Conservation (phyloP, 345 rosid species). For the Microthlaspi erraticum region DNA sequence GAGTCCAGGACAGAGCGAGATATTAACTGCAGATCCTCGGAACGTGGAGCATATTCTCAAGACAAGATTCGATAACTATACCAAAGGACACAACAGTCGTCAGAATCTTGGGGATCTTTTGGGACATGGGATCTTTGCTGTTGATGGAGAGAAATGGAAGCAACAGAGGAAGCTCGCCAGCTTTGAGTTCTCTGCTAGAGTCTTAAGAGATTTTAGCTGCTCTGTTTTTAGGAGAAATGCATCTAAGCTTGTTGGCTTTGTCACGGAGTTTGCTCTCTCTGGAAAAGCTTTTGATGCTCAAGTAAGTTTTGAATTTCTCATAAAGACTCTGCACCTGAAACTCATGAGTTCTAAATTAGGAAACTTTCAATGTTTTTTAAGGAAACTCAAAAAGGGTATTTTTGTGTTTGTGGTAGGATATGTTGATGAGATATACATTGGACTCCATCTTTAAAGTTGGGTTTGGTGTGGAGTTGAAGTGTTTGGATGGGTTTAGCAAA, state of each 20-base stretch:
- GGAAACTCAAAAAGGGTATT: background rate
- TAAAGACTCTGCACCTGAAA: too few relatives aligned
- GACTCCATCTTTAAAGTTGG: slow-evolving; percentile 82
- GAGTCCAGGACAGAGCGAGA: slow-evolving; percentile 46
- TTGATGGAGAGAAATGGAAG: slow-evolving; percentile 81
- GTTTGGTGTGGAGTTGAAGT: slow-evolving; percentile 68
- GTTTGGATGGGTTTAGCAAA: slow-evolving; percentile 60
- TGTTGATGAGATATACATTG: slow-evolving; percentile 65
- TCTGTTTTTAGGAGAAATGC: slow-evolving; percentile 65
- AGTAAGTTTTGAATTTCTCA: slow-evolving; percentile 43
- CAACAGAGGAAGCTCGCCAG: slow-evolving; percentile 85
- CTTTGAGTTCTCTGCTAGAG: slow-evolving; percentile 72
- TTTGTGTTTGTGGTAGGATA: slow-evolving; percentile 39
- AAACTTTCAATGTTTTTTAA: too few relatives aligned
- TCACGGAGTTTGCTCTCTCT: slow-evolving; percentile 45
- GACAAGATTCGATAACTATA: slow-evolving; percentile 56
- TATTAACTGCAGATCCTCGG: slow-evolving; percentile 61
- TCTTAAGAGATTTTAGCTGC: slow-evolving; percentile 73
- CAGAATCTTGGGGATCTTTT: slow-evolving; percentile 53
- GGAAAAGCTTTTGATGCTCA: slow-evolving; percentile 65
- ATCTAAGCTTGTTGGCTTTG: slow-evolving; percentile 48
- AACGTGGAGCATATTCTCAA: slow-evolving; percentile 72
- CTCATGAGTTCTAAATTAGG: background rate
- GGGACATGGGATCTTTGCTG: slow-evolving; percentile 79
- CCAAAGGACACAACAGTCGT: slow-evolving; percentile 50